phyloP scores from a whole-genome alignment of 352 stramenopile genomes.

The Phytophthora sojae region DNA sequence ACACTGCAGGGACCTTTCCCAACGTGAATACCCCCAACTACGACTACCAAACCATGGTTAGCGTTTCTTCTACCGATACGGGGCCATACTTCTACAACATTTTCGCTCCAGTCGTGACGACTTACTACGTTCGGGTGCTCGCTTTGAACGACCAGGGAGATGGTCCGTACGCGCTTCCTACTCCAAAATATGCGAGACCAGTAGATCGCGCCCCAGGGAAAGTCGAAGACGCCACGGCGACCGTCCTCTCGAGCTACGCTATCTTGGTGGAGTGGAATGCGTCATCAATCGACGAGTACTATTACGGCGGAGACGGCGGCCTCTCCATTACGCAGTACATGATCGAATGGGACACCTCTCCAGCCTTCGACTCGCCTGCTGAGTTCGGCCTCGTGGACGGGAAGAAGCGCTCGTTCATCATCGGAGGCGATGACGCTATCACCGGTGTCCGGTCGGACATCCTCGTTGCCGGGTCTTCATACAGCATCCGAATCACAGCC shows the following conservation, averaged over 20 bases:
- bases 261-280: constrained; percentile 92
- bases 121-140: constrained; percentile 91
- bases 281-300: constrained; percentile 81
- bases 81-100: constrained; percentile 94
- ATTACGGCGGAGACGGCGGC: constrained; percentile 93
- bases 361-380: too few species aligned
- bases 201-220: constrained; percentile 81
- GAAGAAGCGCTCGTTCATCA: too few species aligned
- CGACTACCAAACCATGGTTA: background rate
- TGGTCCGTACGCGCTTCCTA: constrained; percentile 53
- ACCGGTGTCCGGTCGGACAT: too few species aligned
- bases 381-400: too few species aligned
- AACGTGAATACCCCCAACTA: constrained; percentile 2
- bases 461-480: constrained; percentile 52
- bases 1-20: constrained; percentile 43
- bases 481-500: constrained; percentile 77
- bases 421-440: too few species aligned
- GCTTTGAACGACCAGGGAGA: constrained; percentile 93
- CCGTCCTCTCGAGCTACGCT: constrained; percentile 84
- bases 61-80: constrained; percentile 41
- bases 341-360: constrained; percentile 92
- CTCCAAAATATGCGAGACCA: constrained; percentile 62
- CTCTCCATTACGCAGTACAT: constrained; percentile 95
- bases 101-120: constrained; percentile 55
- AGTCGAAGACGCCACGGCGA: constrained; percentile 63